These are phyloP conservation scores for Psilocybe tampanensis DNA, from an alignment of 768 basidiomycete genomes.

Conservation along the genomic window DNA sequence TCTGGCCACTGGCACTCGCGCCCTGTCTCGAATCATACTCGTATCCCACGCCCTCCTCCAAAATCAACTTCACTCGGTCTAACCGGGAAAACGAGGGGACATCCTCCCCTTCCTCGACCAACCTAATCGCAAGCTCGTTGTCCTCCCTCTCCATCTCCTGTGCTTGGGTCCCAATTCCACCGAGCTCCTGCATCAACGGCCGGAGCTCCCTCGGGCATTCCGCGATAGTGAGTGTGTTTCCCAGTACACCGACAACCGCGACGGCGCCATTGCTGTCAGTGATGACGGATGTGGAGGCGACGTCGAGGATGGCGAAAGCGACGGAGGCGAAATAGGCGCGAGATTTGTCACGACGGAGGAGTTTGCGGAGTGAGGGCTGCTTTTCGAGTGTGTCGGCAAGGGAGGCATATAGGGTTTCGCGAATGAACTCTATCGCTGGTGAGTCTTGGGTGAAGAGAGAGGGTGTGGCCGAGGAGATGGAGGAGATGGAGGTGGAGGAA, in stretches of 20 bases:
- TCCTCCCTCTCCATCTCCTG: conserved; percentile 57
- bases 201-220: conserved; percentile 66
- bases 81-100: conserved; percentile 44
- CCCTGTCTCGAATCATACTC: conserved; percentile 9
- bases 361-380: conserved; percentile 50
- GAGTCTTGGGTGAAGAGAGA: conserved; percentile 50
- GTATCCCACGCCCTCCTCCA: conserved; percentile 62
- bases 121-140: conserved; percentile 49
- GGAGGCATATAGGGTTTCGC: conserved; percentile 85
- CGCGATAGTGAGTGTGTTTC: conserved; percentile 51
- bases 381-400: conserved; percentile 69
- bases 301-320: conserved; percentile 69
- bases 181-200: conserved; percentile 73
- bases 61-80: conserved; percentile 58
- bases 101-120: conserved; percentile 35
- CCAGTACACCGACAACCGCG: conserved; percentile 58
- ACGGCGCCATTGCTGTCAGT: too few species aligned
- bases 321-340: conserved; percentile 83
- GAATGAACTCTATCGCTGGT: conserved; percentile 74
- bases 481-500: conserved; percentile 20
- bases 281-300: conserved; percentile 54
- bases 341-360: conserved; percentile 64
- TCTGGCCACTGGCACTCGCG: too few species aligned
- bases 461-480: conserved; percentile 37
- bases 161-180: conserved; percentile 52